Evolutionary conservation across 768 basidiomycete genomes (phyloP).

Genomic region (Leccinum subgranulosum): DNA sequence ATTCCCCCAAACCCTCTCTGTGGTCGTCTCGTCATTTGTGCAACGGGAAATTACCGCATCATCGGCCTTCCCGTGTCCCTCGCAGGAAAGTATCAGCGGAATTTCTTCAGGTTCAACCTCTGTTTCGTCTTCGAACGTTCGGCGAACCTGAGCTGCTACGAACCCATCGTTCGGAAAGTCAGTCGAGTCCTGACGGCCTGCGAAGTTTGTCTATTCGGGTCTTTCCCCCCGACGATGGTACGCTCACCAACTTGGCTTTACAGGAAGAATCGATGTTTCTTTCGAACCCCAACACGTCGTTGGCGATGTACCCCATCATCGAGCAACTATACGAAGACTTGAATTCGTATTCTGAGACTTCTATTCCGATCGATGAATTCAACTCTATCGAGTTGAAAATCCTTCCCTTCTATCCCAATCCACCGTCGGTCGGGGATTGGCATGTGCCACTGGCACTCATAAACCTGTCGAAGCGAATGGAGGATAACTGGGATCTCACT

Average conservation of each 20-base stretch:
- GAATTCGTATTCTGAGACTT: conserved; percentile 96
- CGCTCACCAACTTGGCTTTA: conserved; percentile 2
- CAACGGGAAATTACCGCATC: conserved; percentile 78
- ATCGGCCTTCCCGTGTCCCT: conserved; percentile 90
- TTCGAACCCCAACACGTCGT: conserved; percentile 65
- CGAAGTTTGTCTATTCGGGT: conserved; percentile 58
- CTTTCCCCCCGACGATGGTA: neutral
- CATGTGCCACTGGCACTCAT: conserved; percentile 91
- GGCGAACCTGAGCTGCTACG: conserved; percentile 92
- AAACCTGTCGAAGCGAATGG: conserved; percentile 72
- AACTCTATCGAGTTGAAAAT: conserved; percentile 96
- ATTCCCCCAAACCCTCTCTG: conserved; percentile 86
- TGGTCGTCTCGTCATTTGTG: conserved; percentile 83
- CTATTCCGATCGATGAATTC: conserved; percentile 85
- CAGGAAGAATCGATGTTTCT: conserved; percentile 90
- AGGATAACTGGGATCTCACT: conserved; percentile 96
- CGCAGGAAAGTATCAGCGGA: conserved; percentile 72
- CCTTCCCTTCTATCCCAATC: conserved; percentile 96
- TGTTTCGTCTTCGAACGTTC: conserved; percentile 94
- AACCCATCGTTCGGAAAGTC: conserved; percentile 92
- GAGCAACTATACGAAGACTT: conserved; percentile 97
- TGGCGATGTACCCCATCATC: conserved; percentile 74
- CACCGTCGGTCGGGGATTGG: conserved; percentile 88
- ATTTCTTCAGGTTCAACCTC: conserved; percentile 90
- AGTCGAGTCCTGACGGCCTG: conserved; percentile 84